Percentiles rank a stretch among this genome's conserved stretches.
Evolutionary conservation across 1,284 basidiomycete species (phyloP).

Genomic region (Peniophora sp.): DNA sequence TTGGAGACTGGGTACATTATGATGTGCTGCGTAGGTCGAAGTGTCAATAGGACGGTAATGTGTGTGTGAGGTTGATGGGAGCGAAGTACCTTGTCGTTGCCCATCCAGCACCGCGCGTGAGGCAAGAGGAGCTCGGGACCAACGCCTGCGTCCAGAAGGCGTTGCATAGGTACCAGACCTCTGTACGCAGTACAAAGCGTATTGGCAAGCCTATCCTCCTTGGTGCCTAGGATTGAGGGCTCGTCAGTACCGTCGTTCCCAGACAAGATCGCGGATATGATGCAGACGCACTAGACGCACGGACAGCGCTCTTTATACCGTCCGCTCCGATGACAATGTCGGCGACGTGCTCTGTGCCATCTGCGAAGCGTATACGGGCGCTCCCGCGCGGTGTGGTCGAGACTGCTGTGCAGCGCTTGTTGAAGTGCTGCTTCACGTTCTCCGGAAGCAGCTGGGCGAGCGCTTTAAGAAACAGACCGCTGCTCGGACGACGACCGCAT

Average conservation of each 20-base stretch:
- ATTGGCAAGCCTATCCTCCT: slow-evolving; percentile 24
- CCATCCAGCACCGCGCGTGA: slow-evolving; percentile 32
- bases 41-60: background rate
- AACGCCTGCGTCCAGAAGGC: slow-evolving; percentile 10
- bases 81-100: slow-evolving; percentile 30
- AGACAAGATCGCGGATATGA: too few relatives aligned
- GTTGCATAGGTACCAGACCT: slow-evolving; percentile 27
- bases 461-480: slow-evolving; percentile 35
- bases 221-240: too few relatives aligned
- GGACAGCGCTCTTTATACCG: slow-evolving; percentile 36
- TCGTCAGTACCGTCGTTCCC: too few relatives aligned
- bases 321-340: slow-evolving; percentile 44
- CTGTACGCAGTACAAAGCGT: slow-evolving; percentile 36
- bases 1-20: slow-evolving; percentile 48
- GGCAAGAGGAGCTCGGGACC: background rate
- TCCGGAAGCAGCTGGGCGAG: slow-evolving; percentile 27
- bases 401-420: slow-evolving; percentile 35
- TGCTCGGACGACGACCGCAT: slow-evolving; percentile 11
- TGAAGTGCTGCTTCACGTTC: slow-evolving; percentile 28
- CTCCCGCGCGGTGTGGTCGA: slow-evolving; percentile 16
- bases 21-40: slow-evolving; percentile 38
- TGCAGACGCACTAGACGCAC: slow-evolving; percentile 15
- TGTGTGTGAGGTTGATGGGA: background rate
- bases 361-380: slow-evolving; percentile 32
- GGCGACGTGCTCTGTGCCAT: slow-evolving; percentile 32